A percentile compares a stretch with the other conserved stretches of the same genome.
Evolutionary conservation across 2,329 filamentous ascomycete species (phyloP).

Genomic region (Colletotrichum tanaceti): DNA sequence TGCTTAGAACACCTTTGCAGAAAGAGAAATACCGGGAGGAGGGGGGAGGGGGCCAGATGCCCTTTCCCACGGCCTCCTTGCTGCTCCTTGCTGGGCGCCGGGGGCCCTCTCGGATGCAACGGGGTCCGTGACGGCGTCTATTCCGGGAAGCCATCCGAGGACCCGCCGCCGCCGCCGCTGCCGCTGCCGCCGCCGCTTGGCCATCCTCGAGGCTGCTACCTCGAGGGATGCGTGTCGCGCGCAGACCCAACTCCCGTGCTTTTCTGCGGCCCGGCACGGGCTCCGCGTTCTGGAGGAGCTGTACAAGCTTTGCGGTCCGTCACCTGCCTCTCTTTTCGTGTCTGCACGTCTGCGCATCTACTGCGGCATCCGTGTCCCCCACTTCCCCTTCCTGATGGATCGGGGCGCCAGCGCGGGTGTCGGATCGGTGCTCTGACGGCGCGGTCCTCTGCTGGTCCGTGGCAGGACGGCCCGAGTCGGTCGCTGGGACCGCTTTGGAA

Average conservation of each 20-base stretch:
- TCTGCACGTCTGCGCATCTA: background rate
- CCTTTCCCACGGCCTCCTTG: background rate
- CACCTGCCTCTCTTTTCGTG: background rate
- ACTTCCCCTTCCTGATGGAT: background rate
- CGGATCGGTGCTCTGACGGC: background rate
- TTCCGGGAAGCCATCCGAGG: background rate
- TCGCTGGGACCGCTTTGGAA: background rate
- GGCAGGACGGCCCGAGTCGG: conserved; percentile 7
- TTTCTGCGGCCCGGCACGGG: background rate
- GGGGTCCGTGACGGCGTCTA: background rate
- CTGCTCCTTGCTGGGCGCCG: too few species aligned
- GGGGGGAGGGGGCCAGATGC: too few species aligned
- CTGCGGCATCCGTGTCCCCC: too few species aligned
- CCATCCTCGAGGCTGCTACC: background rate
- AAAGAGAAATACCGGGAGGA: too few species aligned
- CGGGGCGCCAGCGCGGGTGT: background rate
- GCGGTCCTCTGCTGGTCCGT: background rate
- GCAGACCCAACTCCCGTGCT: background rate
- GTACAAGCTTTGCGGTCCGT: background rate
- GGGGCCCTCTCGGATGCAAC: background rate
- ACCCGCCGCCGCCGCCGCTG: too few species aligned
- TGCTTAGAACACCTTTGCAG: background rate
- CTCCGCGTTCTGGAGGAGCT: background rate
- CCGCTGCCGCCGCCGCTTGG: background rate
- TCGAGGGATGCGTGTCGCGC: too few species aligned